Evolutionary conservation across 129 eudicot genomes (phyloP).

Genomic region (Solidago caesia): DNA sequence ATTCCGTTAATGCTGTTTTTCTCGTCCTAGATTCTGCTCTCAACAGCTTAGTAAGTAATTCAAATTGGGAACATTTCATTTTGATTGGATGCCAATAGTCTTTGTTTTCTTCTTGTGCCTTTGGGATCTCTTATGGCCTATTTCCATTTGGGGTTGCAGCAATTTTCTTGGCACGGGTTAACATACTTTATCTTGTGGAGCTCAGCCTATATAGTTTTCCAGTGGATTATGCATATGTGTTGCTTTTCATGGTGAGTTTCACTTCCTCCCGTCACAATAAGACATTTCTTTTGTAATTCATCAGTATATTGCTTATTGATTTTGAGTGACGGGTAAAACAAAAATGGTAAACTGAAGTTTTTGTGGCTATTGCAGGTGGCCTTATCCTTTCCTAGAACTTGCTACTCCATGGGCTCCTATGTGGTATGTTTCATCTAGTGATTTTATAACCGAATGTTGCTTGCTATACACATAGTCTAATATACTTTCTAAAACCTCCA

Average conservation of each 20-base stretch:
- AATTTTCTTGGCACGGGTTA: slow-evolving; percentile 65
- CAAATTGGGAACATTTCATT: not conserved
- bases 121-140: not conserved
- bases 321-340: not conserved
- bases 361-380: slow-evolving; percentile 65
- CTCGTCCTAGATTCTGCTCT: slow-evolving; percentile 71
- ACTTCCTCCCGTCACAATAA: not conserved
- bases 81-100: not conserved
- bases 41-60: slow-evolving; percentile 58
- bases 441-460: not conserved
- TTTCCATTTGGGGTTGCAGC: slow-evolving; percentile 43
- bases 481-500: slow-evolving; percentile 25
- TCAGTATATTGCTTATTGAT: not conserved
- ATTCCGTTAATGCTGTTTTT: slow-evolving; percentile 74
- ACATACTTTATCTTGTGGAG: slow-evolving; percentile 67
- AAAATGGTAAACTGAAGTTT: slow-evolving; percentile 3
- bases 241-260: slow-evolving; percentile 55
- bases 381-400: slow-evolving; percentile 88
- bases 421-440: slow-evolving; percentile 40
- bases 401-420: slow-evolving; percentile 75
- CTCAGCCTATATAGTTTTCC: slow-evolving; percentile 55
- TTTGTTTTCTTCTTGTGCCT: not conserved
- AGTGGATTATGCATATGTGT: slow-evolving; percentile 72
- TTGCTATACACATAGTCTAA: slow-evolving; percentile 7
- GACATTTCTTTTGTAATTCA: slow-evolving; percentile 3